Evolutionary conservation across 2,329 filamentous ascomycete genomes (phyloP), one percentile per base, ranked within the genome.

Genomic region (Aspergillus neotritici): DNA sequence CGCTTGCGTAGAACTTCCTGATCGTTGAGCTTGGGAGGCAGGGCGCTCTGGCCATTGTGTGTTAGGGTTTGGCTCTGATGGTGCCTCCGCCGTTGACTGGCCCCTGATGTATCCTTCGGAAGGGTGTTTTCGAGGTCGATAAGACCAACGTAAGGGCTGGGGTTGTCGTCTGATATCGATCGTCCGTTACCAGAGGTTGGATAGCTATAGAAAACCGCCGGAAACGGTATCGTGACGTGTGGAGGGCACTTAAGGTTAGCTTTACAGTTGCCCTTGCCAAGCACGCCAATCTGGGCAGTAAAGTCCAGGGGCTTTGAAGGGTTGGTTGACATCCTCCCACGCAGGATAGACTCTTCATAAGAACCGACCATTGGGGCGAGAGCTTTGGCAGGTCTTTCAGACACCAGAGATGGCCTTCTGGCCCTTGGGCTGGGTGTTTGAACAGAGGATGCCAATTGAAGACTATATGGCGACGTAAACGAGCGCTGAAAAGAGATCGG

Each of bases 321-420:
- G 2, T 84, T 93, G 1, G 90, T 96, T 21, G 93, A 97, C 93
- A 98, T 98, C 49, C 93, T 82, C 31, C 93, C 93, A 36, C 88
- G 82, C 2, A 98, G 72, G 47, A 98, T 96, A 21, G 89, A 96
- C 68, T 98, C 93, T 66, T 98, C 93, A 55, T 96, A 98, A 2
- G 91, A 96, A 2, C 93, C 93, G 2, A 97, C 91, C 86, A 98
- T 94, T 3, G 90, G 90, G 7, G 91, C 90, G 65, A 94, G 88
- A 44, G 91, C 86, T 21, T 93, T 71, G 4, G 87, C 84, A 3
- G 87, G 88, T 3, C 75, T 70, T 35, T 95, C 90, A 0, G 84
- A 82, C 12, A 79, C 77, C 35, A 87, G 72, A 0, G 90, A 96
- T 0, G 84, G 82, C 34, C 88, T 76, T 64, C 12, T 79, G 72